Evolutionary conservation across 306 rosid genomes (phyloP), one percentile per base, ranked within the genome.

Genomic region (Corylus heterophylla): DNA sequence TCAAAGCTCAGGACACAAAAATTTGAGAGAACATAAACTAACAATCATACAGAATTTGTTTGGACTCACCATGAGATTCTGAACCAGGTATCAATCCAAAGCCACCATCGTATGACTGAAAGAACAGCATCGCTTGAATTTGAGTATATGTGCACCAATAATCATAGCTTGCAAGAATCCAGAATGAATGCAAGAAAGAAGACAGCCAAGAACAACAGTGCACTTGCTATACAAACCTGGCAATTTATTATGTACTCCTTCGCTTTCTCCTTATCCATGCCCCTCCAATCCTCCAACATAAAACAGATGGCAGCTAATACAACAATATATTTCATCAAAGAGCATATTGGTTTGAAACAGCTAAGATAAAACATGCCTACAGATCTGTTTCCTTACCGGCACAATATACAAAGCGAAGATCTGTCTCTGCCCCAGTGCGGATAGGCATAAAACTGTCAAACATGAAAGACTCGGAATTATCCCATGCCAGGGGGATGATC

Each of bases 71-170:
- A 42, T 95, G 99, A 79, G 99, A 95, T 86, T 95, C 99, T 63
- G 96, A 88, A 76, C 92, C 94, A 69, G 99, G 99, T 84, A 77
- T 90, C 82, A 95, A 86, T 77, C 99, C 99, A 84, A 93, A 95
- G 81, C 99, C 99, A 75, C 99, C 99, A 72, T 95, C 98, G 67
- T 93, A 95, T 77, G 97, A 93, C 99, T 95, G 85, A 82, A 87
- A 87, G 18, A 78, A 66, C 72, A 22, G 50, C 22, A 27, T 78
- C 81, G 78, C 55, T 62, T 73, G 39, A 67, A 71, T 74, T 63
- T 64, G 42, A 18, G 44, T 16, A 42, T 68, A 50, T 27, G 73
- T 2, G 9, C 47, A 54, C 14, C 17, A 31, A 52, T 45, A 68
- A 25, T 13, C 42, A 74, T 31, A 25, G 73, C 42, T 39, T 48